Conservation (phyloP, 495 filamentous ascomycete species). For the Talaromyces proteolyticus region DNA sequence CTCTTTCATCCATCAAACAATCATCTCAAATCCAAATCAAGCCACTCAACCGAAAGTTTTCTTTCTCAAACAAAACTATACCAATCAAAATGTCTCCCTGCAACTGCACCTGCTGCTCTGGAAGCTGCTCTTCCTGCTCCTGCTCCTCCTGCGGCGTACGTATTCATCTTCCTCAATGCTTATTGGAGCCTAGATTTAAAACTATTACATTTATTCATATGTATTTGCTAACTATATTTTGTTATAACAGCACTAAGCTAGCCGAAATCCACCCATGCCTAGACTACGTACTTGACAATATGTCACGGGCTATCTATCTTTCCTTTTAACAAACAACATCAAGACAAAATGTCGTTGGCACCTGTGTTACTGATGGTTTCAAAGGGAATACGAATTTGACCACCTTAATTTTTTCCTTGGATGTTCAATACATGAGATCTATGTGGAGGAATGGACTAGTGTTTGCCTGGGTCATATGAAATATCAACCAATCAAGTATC, state of each 20-base stretch:
- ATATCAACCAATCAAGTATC: background rate
- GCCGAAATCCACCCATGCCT: background rate
- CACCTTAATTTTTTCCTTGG: too few species aligned
- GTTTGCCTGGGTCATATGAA: too few species aligned
- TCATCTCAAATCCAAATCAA: background rate
- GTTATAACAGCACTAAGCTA: background rate
- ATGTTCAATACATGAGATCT: background rate
- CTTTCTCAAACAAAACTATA: background rate
- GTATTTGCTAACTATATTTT: background rate
- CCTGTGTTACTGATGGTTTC: too few species aligned
- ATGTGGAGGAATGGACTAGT: too few species aligned
- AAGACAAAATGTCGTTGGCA: too few species aligned
- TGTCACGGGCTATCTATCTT: background rate
- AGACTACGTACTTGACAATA: background rate
- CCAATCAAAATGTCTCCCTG: slow-evolving; percentile 34
- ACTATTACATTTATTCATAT: background rate
- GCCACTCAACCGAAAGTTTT: background rate
- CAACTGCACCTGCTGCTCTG: slow-evolving; percentile 38
- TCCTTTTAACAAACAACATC: background rate
- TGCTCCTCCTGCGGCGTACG: slow-evolving; percentile 32
- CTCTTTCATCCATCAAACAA: background rate
- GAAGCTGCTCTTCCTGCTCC: slow-evolving; percentile 33
- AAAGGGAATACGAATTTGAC: too few species aligned
- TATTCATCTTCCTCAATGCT: background rate
- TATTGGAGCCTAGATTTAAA: background rate